Conservation (phyloP, 305 asterid species). For the Striga hermonthica region DNA sequence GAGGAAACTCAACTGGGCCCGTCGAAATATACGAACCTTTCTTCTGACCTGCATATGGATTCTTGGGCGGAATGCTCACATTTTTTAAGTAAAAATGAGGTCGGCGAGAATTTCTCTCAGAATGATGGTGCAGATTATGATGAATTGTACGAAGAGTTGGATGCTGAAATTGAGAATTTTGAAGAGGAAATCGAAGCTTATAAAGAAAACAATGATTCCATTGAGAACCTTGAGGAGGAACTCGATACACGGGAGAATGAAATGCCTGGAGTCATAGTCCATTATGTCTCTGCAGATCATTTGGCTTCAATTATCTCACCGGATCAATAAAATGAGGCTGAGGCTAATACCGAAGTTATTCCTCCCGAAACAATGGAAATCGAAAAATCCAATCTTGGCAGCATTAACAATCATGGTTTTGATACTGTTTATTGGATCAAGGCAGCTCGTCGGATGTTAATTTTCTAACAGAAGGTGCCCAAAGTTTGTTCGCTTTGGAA, state of each 20-base stretch:
- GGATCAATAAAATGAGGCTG: conserved; percentile 20
- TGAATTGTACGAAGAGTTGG: conserved; percentile 32
- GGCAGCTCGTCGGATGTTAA: conserved; percentile 23
- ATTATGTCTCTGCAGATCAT: conserved; percentile 9
- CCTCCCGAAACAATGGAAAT: conserved; percentile 28
- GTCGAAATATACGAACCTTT: conserved; percentile 51
- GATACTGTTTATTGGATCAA: conserved; percentile 21
- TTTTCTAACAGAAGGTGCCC: conserved; percentile 20
- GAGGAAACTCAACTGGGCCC: conserved; percentile 33
- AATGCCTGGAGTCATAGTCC: conserved; percentile 21
- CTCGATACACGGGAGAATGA: conserved; percentile 23
- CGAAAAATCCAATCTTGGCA: conserved; percentile 14
- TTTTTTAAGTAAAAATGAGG: conserved; percentile 18
- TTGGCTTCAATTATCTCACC: not conserved
- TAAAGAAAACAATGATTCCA: too few relatives aligned
- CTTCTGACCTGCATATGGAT: conserved; percentile 35
- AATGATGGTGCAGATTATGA: conserved; percentile 33
- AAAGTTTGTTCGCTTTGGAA: conserved; percentile 24
- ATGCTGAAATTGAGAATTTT: not conserved
- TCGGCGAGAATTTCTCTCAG: conserved; percentile 9
- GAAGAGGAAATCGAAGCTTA: conserved; percentile 22
- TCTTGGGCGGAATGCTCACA: conserved; percentile 25
- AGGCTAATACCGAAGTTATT: conserved; percentile 18
- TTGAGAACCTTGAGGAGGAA: conserved; percentile 12
- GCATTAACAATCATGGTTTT: conserved; percentile 11